Base-by-base conservation (phyloP, 2,329 filamentous ascomycete species). In the Aspergillus bombycis region DNA sequence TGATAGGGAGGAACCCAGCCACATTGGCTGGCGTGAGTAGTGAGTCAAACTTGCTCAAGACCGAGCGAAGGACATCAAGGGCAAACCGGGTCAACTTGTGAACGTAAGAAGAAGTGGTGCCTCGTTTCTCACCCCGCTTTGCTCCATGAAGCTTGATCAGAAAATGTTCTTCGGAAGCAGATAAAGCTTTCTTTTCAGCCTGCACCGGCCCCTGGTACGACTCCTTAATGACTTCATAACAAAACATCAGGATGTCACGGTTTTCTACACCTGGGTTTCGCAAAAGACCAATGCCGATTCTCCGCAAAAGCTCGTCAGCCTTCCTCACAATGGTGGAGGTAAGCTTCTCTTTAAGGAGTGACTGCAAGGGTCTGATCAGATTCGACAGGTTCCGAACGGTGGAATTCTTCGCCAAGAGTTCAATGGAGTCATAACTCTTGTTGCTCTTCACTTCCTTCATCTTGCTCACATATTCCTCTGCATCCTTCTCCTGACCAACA, bases 401-500 rank as follows among this genome's bases (percentile, higher is more conserved):
- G 1, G 92, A 89, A 55, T 89, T 93, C 72, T 90, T 92, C 30
- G 95, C 91, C 67, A 98, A 85, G 19, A 98, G 83, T 77, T 98
- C 94, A 89, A 98, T 96, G 0, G 95, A 96, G 74, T 99, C 96
- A 72, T 94, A 96, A 75, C 94, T 97, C 83, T 98, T 99, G 83
- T 92, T 97, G 78, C 92, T 95, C 82, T 97, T 98, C 62, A 99
- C 90, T 79, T 99, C 95, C 78, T 96, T 97, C 90, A 96, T 97
- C 78, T 94, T 91, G 75, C 89, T 97, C 61, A 91, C 90, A 76
- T 99, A 99, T 59, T 94, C 95, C 71, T 97, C 93, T 0, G 94
- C 94, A 71, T 99, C 95, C 78, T 99, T 99, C 74, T 99, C 94
- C 79, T 97, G 91, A 2, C 95, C 95, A 38, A 91, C 91, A 7